phyloP scores from a whole-genome alignment of 2,329 filamentous ascomycete genomes.

The Colletotrichum neosansevieriae region DNA sequence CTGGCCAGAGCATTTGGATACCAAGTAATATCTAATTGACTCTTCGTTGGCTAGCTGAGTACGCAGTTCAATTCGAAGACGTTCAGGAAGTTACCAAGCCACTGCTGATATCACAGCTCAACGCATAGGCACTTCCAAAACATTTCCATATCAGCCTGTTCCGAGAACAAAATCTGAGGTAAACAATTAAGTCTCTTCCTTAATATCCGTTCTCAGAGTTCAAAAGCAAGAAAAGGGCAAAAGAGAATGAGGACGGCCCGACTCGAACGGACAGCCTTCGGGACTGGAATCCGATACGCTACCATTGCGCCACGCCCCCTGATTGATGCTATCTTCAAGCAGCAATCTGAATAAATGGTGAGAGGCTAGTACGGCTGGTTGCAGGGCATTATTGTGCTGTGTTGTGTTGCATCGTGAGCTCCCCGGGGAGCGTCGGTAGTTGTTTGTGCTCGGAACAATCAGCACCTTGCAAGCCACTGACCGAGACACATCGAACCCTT shows the following conservation, averaged over 20 bases:
- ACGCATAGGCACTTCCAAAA: too few relatives aligned
- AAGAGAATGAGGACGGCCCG: constrained; percentile 30
- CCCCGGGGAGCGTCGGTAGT: background rate
- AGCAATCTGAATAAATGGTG: background rate
- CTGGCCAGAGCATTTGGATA: too few relatives aligned
- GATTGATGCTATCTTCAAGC: background rate
- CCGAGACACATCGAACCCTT: background rate
- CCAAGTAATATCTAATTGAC: too few relatives aligned
- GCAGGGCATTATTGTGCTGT: background rate
- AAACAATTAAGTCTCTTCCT: too few relatives aligned
- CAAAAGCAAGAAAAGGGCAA: background rate
- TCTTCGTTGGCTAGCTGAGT: too few relatives aligned
- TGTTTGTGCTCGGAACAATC: background rate
- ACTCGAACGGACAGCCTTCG: constrained; percentile 38
- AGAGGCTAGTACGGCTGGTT: too few relatives aligned
- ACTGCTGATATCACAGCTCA: too few relatives aligned
- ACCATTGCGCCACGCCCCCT: constrained; percentile 38
- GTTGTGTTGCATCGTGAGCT: background rate
- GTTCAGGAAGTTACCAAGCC: too few relatives aligned
- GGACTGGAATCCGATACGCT: constrained; percentile 40
- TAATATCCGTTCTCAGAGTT: too few relatives aligned
- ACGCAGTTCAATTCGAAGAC: too few relatives aligned
- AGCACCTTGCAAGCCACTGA: background rate
- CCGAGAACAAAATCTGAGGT: too few relatives aligned
- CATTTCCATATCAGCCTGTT: too few relatives aligned